phyloP scores from a whole-genome alignment of 352 stramenopile genomes.

The Phytophthora podocarpi region DNA sequence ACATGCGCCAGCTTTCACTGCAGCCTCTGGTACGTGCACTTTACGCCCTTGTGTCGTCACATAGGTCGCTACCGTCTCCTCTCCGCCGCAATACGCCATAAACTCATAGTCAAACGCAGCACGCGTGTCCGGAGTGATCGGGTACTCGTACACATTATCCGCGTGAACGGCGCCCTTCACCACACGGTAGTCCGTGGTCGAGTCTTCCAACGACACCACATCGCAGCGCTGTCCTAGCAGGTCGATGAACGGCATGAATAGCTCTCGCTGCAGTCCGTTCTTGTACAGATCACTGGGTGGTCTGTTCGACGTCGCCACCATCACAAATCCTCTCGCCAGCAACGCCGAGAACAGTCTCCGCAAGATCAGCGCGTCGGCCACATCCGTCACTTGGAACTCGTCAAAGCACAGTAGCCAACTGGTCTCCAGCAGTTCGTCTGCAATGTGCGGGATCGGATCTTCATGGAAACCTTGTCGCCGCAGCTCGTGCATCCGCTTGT shows the following conservation, averaged over 20 bases:
- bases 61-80: conserved; percentile 50
- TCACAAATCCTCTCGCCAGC: conserved; percentile 91
- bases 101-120: conserved; percentile 79
- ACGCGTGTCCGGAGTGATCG: conserved; percentile 50
- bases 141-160: conserved; percentile 76
- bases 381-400: conserved; percentile 98
- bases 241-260: conserved; percentile 97
- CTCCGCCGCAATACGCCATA: conserved; percentile 52
- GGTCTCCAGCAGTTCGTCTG: conserved; percentile 83
- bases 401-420: conserved; percentile 97
- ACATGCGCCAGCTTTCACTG: conserved; percentile 56
- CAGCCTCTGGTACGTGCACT: conserved; percentile 67
- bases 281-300: conserved; percentile 95
- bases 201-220: conserved; percentile 78
- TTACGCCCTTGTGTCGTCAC: conserved; percentile 74
- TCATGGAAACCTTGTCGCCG: conserved; percentile 86
- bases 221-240: conserved; percentile 90
- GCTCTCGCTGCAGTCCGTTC: conserved; percentile 94
- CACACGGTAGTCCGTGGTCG: conserved; percentile 83
- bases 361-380: conserved; percentile 97
- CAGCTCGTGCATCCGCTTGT: conserved; percentile 94
- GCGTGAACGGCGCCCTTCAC: conserved; percentile 64
- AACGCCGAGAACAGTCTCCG: conserved; percentile 92
- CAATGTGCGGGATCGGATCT: conserved; percentile 86
- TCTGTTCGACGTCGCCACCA: conserved; percentile 97